These are phyloP conservation scores for Hansenula lynferdii DNA, from an alignment of 1,139 yeast genomes.

Conservation along the genomic window DNA sequence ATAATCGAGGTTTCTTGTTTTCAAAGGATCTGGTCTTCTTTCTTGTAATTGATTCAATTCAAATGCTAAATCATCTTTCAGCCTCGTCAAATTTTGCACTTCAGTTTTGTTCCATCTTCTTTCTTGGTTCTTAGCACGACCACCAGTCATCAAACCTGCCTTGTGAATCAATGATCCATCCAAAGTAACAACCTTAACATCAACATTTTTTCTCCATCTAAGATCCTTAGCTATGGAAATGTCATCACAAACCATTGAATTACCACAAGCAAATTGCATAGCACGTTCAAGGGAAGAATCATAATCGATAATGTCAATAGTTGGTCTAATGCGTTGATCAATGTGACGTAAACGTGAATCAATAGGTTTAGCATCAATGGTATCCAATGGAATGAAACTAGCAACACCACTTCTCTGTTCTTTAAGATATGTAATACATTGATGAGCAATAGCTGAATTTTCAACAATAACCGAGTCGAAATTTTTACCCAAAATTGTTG, in stretches of 20 bases:
- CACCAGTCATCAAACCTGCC: slow-evolving; percentile 94
- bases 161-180: slow-evolving; percentile 84
- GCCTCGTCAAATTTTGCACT: slow-evolving; percentile 47
- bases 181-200: slow-evolving; percentile 69
- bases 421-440: slow-evolving; percentile 77
- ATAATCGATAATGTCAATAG: slow-evolving; percentile 68
- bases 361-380: slow-evolving; percentile 60
- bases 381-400: slow-evolving; percentile 84
- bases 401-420: slow-evolving; percentile 85
- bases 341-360: slow-evolving; percentile 52
- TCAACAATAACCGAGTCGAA: slow-evolving; percentile 86
- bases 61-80: slow-evolving; percentile 57
- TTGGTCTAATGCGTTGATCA: slow-evolving; percentile 54
- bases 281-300: slow-evolving; percentile 73
- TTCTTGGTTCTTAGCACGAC: slow-evolving; percentile 38
- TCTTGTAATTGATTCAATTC: slow-evolving; percentile 48
- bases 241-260: slow-evolving; percentile 74
- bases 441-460: slow-evolving; percentile 65
- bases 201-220: slow-evolving; percentile 61
- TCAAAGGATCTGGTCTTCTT: slow-evolving; percentile 48
- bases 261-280: slow-evolving; percentile 74
- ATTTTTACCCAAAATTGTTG: slow-evolving; percentile 74
- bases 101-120: slow-evolving; percentile 76
- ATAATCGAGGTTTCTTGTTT: slow-evolving; percentile 57
- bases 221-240: slow-evolving; percentile 64